These are phyloP conservation scores for Laetiporus sulphureus DNA, from an alignment of 1,284 basidiomycete species.

Conservation along the genomic window DNA sequence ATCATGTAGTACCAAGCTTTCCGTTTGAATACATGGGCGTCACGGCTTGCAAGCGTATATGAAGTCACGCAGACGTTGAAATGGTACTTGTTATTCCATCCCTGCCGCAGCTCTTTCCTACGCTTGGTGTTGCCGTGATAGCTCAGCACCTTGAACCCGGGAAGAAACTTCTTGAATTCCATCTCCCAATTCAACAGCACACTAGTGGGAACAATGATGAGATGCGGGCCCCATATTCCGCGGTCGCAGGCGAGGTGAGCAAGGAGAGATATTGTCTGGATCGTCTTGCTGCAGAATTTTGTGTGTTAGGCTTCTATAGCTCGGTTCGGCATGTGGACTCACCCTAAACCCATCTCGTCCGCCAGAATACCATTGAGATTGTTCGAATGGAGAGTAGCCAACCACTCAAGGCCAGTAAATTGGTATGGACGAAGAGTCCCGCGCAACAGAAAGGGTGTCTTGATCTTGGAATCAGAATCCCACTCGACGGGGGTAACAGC, in stretches of 20 bases:
- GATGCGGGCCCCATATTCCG: constrained; percentile 95
- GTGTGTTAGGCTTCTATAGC: constrained; percentile 5
- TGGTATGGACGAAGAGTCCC: constrained; percentile 92
- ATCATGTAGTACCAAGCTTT: constrained; percentile 97
- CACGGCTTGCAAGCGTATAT: constrained; percentile 89
- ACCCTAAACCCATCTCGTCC: constrained; percentile 92
- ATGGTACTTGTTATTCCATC: constrained; percentile 89
- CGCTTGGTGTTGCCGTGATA: constrained; percentile 92
- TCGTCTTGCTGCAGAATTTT: constrained; percentile 82
- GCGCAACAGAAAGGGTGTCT: constrained; percentile 77
- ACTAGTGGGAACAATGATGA: constrained; percentile 93
- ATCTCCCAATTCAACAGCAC: constrained; percentile 98
- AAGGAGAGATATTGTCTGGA: constrained; percentile 90
- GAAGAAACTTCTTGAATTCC: constrained; percentile 98
- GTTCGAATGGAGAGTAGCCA: constrained; percentile 83
- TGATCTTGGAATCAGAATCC: constrained; percentile 52
- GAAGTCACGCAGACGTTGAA: constrained; percentile 98
- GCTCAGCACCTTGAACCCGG: constrained; percentile 87
- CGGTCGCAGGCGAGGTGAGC: constrained; percentile 92
- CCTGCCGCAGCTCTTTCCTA: constrained; percentile 88
- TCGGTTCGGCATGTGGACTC: constrained; percentile 26
- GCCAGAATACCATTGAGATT: constrained; percentile 91
- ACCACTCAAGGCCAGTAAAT: constrained; percentile 92
- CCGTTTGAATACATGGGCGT: constrained; percentile 92
- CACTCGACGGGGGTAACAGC: constrained; percentile 64